A percentile compares a stretch with the other conserved stretches of the same genome.
Conservation (phyloP, 1,284 basidiomycete species). For the Ganoderma meredithae region DNA sequence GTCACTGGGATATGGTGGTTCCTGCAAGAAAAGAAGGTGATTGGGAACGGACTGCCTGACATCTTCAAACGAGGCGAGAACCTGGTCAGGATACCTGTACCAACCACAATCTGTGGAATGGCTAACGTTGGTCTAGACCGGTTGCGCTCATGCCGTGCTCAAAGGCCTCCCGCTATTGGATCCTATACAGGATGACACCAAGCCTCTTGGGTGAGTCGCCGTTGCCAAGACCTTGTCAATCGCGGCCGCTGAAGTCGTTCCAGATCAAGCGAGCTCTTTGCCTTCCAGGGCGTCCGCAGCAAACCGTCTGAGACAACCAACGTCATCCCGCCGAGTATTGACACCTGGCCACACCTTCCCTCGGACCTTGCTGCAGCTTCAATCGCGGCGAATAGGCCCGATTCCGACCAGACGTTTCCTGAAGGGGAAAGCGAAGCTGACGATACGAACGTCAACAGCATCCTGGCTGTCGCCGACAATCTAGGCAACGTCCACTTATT, state of each 20-base stretch:
- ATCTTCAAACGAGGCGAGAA: conserved; percentile 73
- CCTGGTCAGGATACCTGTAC: conserved; percentile 54
- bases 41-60: conserved; percentile 65
- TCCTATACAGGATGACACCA: conserved; percentile 65
- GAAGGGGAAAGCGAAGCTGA: conserved; percentile 57
- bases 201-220: conserved; percentile 62
- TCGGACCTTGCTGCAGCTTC: conserved; percentile 64
- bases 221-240: not conserved
- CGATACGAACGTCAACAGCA: conserved; percentile 65
- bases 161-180: conserved; percentile 75
- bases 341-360: conserved; percentile 72
- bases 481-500: conserved; percentile 66
- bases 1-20: conserved; percentile 70
- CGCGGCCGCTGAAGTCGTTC: conserved; percentile 4
- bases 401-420: conserved; percentile 43
- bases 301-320: conserved; percentile 50
- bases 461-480: conserved; percentile 67
- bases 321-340: conserved; percentile 62
- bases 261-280: conserved; percentile 79
- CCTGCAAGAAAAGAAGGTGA: conserved; percentile 51
- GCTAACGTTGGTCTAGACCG: conserved; percentile 57
- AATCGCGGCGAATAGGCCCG: conserved; percentile 51
- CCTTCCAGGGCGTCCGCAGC: conserved; percentile 73
- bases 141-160: conserved; percentile 75
- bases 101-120: no score